Evolutionary conservation across 2,329 filamentous ascomycete genomes (phyloP).

Genomic region (Gliomastix tumulicola): DNA sequence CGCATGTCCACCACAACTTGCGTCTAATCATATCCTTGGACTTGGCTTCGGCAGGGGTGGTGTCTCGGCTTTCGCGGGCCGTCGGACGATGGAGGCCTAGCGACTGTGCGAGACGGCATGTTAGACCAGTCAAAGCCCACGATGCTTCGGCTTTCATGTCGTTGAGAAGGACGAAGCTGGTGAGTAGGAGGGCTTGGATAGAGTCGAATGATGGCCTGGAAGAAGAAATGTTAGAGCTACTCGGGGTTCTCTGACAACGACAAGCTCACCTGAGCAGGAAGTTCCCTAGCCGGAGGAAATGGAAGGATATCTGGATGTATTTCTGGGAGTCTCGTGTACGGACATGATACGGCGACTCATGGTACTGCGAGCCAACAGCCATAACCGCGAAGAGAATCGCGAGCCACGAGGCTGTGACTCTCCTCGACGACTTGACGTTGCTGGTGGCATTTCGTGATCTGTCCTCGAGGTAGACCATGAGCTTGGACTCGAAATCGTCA

Average conservation of each 20-base stretch:
- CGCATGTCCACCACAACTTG: constrained; percentile 57
- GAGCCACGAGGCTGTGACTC: constrained; percentile 58
- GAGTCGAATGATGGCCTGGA: constrained; percentile 55
- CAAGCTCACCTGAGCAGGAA: constrained; percentile 52
- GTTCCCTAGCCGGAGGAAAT: constrained; percentile 57
- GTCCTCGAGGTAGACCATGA: constrained; percentile 61
- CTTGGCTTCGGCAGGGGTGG: constrained; percentile 31
- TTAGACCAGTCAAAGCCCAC: constrained; percentile 58
- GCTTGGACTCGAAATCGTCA: constrained; percentile 55
- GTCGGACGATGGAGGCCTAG: constrained; percentile 49
- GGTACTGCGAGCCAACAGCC: constrained; percentile 60
- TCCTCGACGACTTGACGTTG: constrained; percentile 35
- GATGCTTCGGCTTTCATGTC: constrained; percentile 66
- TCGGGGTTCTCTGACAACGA: no score
- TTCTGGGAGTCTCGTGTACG: constrained; percentile 52
- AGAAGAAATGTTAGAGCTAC: no score
- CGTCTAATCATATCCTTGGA: constrained; percentile 48
- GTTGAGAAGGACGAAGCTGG: constrained; percentile 57
- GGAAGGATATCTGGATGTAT: constrained; percentile 58
- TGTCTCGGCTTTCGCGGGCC: constrained; percentile 36
- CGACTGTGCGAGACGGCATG: constrained; percentile 58
- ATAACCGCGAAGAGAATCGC: constrained; percentile 59
- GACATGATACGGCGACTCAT: constrained; percentile 56
- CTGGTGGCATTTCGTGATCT: constrained; percentile 48
- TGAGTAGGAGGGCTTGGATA: constrained; percentile 56